Conservation (phyloP, 352 stramenopile species). For the Phytophthora colocasiae region DNA sequence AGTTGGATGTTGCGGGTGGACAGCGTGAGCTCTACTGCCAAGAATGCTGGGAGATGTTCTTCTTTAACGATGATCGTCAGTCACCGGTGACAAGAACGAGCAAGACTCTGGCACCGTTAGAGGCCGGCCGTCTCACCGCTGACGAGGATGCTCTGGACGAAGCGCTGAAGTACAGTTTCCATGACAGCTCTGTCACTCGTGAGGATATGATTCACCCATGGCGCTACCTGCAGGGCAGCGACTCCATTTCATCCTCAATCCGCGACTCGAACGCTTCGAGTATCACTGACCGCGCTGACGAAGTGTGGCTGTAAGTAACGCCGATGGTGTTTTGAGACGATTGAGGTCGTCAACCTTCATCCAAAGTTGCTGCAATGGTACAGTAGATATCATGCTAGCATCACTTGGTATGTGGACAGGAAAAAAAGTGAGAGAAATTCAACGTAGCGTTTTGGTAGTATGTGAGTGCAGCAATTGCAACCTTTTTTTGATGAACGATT, state of each 20-base stretch:
- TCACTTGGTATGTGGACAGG: slow-evolving; percentile 18
- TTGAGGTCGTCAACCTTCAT: slow-evolving; percentile 17
- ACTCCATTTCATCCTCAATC: slow-evolving; percentile 53
- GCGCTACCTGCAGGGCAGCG: slow-evolving; percentile 51
- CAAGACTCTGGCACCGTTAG: slow-evolving; percentile 35
- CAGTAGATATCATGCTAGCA: slow-evolving; percentile 4
- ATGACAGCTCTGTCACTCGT: slow-evolving; percentile 67
- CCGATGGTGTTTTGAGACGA: slow-evolving; percentile 9
- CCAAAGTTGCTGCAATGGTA: slow-evolving; percentile 1
- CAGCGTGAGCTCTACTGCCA: slow-evolving; percentile 67
- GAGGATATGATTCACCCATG: slow-evolving; percentile 66
- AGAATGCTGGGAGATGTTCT: slow-evolving; percentile 82
- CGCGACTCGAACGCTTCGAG: slow-evolving; percentile 71
- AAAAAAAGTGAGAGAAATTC: slow-evolving; percentile 32
- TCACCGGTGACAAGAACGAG: slow-evolving; percentile 30
- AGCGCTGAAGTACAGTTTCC: slow-evolving; percentile 79
- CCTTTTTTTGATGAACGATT: slow-evolving; percentile 11
- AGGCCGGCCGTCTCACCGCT: slow-evolving; percentile 25
- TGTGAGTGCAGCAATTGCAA: slow-evolving; percentile 3
- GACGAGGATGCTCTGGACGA: slow-evolving; percentile 50
- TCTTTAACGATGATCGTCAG: slow-evolving; percentile 58
- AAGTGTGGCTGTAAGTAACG: slow-evolving; percentile 60
- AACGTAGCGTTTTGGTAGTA: slow-evolving; percentile 28
- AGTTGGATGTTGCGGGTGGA: slow-evolving; percentile 55
- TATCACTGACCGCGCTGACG: slow-evolving; percentile 46